Conservation (phyloP, 2,329 filamentous ascomycete genomes). For the Penicillium sp. region DNA sequence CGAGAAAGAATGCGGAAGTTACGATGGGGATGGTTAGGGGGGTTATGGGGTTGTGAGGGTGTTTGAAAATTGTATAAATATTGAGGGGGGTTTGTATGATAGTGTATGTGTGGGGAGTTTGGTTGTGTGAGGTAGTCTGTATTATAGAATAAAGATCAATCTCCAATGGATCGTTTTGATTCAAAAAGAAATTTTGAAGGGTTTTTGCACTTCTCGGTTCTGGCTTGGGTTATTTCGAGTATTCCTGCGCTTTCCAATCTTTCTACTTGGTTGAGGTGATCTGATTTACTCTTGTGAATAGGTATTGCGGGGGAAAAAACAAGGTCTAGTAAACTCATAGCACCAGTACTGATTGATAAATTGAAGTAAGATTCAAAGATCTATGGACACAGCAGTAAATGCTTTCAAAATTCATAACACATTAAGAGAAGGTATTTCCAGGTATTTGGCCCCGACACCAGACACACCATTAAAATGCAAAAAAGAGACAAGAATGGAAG, state of each 20-base stretch:
- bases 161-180: background rate
- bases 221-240: too few relatives aligned
- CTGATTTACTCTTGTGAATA: too few relatives aligned
- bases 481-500: background rate
- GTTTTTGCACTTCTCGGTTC: too few relatives aligned
- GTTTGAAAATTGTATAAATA: background rate
- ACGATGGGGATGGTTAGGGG: conserved; percentile 39
- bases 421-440: background rate
- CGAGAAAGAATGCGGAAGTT: conserved; percentile 34
- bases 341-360: too few relatives aligned
- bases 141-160: background rate
- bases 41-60: conserved; percentile 35
- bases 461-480: conserved; percentile 18
- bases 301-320: too few relatives aligned
- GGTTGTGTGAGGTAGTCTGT: background rate
- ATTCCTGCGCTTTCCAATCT: too few relatives aligned
- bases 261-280: too few relatives aligned
- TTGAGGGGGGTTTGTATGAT: conserved; percentile 2
- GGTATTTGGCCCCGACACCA: conserved; percentile 7
- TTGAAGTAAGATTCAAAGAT: too few relatives aligned
- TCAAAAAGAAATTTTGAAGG: too few relatives aligned
- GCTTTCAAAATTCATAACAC: conserved; percentile 1
- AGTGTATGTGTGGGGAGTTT: background rate
- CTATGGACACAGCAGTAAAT: background rate
- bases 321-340: too few relatives aligned